Percentiles rank a stretch among this genome's conserved stretches.
Conservation (phyloP, 352 stramenopile species). For the Phytophthora multivora region DNA sequence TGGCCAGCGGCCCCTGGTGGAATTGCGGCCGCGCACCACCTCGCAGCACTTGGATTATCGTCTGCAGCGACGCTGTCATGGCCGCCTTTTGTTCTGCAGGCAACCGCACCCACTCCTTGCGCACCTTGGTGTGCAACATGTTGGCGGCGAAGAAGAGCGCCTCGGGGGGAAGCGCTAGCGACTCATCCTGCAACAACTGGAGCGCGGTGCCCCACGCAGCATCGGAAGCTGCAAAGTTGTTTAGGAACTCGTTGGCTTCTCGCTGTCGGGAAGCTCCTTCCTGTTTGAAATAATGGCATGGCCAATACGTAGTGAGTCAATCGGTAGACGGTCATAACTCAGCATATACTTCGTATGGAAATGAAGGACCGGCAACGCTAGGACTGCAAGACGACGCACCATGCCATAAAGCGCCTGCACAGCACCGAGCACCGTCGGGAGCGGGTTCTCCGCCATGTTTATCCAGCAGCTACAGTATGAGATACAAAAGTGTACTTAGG, state of each 20-base stretch:
- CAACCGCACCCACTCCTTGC: slow-evolving; percentile 66
- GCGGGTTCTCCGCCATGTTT: slow-evolving; percentile 31
- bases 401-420: slow-evolving; percentile 68
- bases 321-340: not conserved
- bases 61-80: slow-evolving; percentile 44
- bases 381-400: slow-evolving; percentile 34
- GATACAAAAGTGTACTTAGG: not conserved
- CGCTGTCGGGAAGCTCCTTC: slow-evolving; percentile 65
- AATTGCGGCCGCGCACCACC: slow-evolving; percentile 31
- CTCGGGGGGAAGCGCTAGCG: slow-evolving; percentile 47
- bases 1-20: slow-evolving; percentile 45
- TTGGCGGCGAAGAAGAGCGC: slow-evolving; percentile 80
- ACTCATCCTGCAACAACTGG: slow-evolving; percentile 56
- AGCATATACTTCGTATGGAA: not conserved
- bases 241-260: slow-evolving; percentile 71
- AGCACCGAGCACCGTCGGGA: slow-evolving; percentile 57
- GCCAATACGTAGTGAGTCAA: slow-evolving; percentile 1
- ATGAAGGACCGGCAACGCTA: not conserved
- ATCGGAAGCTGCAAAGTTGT: slow-evolving; percentile 58
- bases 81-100: slow-evolving; percentile 36
- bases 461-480: slow-evolving; percentile 1
- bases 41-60: slow-evolving; percentile 39
- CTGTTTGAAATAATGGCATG: slow-evolving; percentile 25
- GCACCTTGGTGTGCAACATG: slow-evolving; percentile 76
- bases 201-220: slow-evolving; percentile 54